Percentiles rank a stretch among this genome's conserved stretches.
Conservation (phyloP, 2,329 filamentous ascomycete species). For the Bertia moriformis region DNA sequence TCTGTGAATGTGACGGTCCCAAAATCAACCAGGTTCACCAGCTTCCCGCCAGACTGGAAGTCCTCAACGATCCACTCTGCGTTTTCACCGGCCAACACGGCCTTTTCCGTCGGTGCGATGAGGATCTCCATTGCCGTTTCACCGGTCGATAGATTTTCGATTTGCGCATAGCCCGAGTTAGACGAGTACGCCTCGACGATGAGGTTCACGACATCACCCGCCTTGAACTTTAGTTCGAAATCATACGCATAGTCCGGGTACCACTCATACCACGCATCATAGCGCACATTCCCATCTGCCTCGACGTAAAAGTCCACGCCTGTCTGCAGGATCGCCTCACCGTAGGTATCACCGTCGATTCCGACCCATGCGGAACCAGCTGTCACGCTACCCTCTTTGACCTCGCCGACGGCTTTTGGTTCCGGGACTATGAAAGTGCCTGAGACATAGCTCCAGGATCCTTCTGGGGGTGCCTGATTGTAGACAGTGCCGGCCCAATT, state of each 20-base stretch:
- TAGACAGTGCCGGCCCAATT: constrained; percentile 24
- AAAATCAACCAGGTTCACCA: not conserved
- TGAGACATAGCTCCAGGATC: constrained; percentile 17
- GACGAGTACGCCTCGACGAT: not conserved
- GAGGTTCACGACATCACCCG: not conserved
- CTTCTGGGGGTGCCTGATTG: constrained; percentile 8
- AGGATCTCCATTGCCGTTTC: not conserved
- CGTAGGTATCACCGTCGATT: constrained; percentile 29
- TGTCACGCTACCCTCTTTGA: no score
- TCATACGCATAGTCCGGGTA: constrained; percentile 23
- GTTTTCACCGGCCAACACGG: not conserved
- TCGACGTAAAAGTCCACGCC: constrained; percentile 24
- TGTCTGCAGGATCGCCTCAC: constrained; percentile 22
- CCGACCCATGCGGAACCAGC: constrained; percentile 29
- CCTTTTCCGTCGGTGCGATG: not conserved
- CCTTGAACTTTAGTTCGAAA: constrained; percentile 13
- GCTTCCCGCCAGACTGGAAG: not conserved
- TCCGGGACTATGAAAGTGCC: constrained; percentile 19
- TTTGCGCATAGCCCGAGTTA: not conserved
- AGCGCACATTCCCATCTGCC: constrained; percentile 10
- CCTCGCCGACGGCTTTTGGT: constrained; percentile 10
- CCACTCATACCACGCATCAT: constrained; percentile 30
- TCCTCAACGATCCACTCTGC: constrained; percentile 1
- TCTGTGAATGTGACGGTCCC: not conserved
- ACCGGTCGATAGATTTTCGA: not conserved